Base-by-base conservation (phyloP, 192 early-diverging fungal species). In the Allomyces macrogynus region DNA sequence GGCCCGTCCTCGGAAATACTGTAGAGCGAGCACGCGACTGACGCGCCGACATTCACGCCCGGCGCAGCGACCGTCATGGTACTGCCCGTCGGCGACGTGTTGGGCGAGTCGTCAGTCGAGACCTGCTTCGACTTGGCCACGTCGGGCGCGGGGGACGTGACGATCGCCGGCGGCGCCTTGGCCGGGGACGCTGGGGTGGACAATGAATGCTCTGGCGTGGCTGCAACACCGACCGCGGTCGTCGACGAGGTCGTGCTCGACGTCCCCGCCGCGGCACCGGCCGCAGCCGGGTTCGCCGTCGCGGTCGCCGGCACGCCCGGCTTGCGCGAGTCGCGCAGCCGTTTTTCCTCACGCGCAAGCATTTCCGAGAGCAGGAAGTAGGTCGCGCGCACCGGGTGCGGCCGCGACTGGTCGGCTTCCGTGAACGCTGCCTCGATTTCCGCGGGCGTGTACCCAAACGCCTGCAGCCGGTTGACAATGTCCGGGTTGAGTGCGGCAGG, bases 311-410 rank as follows among this genome's bases (percentile, higher is more conserved):
- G 26, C 26, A 27, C 26, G 4, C 26, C 26, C 26, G 26, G 26
- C 44, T 64, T 64, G 22, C 65, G 49, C 26, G 68, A 57, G 23
- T 62, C 63, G 40, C 72, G 24, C 62, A 63, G 18, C 23, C 65
- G 27, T 20, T 67, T 61, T 44, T 79, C 71, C 67, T 82, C 78
- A 43, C 78, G 44, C 23, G 43, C 64, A 12, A 80, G 61, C 80
- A 82, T 82, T 65, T 82, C 80, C 40, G 65, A 62, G 43, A 82
- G 67, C 60, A 82, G 62, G 61, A 71, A 78, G 65, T 82, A 82
- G 22, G 78, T 80, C 26, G 76, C 68, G 14, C 76, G 71, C 16
- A 81, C 70, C 62, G 78, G 72, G 61, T 70, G 61, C 24, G 75
- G 75, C 22, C 63, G 42, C 23, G 23, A 26, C 32, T 24, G 62